Base-by-base conservation (phyloP, 2,329 filamentous ascomycete genomes). In the Colletotrichum sp. region DNA sequence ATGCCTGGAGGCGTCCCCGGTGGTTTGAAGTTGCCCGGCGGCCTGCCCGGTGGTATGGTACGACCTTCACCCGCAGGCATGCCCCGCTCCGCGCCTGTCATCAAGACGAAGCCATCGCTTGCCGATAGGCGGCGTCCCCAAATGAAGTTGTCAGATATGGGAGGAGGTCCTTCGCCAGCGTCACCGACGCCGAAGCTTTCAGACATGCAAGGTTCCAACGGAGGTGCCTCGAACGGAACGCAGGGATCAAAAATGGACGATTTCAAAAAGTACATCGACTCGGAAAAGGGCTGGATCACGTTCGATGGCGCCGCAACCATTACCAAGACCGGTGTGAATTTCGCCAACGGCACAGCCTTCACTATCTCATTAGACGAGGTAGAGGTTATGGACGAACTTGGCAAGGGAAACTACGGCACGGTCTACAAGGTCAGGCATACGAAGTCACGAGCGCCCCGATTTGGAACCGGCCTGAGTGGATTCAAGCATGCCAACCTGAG, bases 331-430 rank as follows among this genome's bases (percentile, higher is more conserved):
- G 97, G 97, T 30, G 96, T 99, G 77, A 94, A 98, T 82, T 99
- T 99, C 82, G 93, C 94, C 28, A 96, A 94, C 74, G 97, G 97
- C 4, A 94, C 93, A 70, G 95, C 93, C 22, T 98, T 99, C 85
- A 95, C 91, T 81, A 98, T 99, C 82, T 98, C 96, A 6, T 89
- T 99, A 57, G 96, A 99, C 82, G 96, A 99, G 84, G 94, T 99
- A 8, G 95, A 98, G 80, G 96, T 95, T 2, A 83, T 98, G 74
- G 95, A 96, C 77, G 97, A 99, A 86, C 88, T 99, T 15, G 97
- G 97, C 63, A 99, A 98, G 85, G 97, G 97, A 55, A 99, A 99
- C 83, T 99, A 99, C 81, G 97, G 97, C 76, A 98, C 96, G 2
- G 97, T 99, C 6, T 98, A 98, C 90, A 98, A 97, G 84, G 97